Base-by-base conservation (phyloP, 2,329 filamentous ascomycete species). In the Pyrenophora seminiperda region DNA sequence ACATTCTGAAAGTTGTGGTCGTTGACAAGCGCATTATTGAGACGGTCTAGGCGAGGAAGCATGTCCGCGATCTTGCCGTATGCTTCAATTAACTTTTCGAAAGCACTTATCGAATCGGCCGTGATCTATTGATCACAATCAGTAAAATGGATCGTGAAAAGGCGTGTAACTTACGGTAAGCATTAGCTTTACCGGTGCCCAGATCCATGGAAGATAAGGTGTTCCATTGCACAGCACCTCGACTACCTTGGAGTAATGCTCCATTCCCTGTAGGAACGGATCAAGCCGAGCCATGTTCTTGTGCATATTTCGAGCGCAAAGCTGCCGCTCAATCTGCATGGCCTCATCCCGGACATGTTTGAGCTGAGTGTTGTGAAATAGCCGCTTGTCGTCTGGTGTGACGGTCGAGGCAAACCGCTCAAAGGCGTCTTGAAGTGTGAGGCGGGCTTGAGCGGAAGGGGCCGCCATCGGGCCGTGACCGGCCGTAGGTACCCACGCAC, bases 201-300 rank as follows among this genome's bases (percentile, higher is more conserved):
- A 81, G 0, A 79, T 59, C 71, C 72, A 79, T 0, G 75, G 65
- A 1, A 81, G 36, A 48, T 70, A 80, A 0, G 73, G 73, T 0
- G 76, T 80, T 0, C 76, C 77, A 29, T 79, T 77, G 50, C 78
- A 81, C 0, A 79, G 47, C 1, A 75, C 62, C 2, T 79, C 77
- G 0, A 80, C 62, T 5, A 33, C 43, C 36, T 33, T 47, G 27
- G 43, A 40, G 17, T 0, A 65, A 27, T 75, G 67, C 31, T 75
- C 70, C 0, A 81, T 47, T 0, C 72, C 75, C 0, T 49, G 48
- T 20, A 81, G 72, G 0, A 80, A 63, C 0, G 76, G 74, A 44
- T 71, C 59, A 0, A 81, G 64, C 0, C 77, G 72, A 0, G 68
- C 63, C 69, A 79, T 75, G 22, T 78, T 78, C 1, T 73, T 67